These are phyloP conservation scores for Termitomyces sp. DNA, from an alignment of 768 basidiomycete genomes.

Conservation along the genomic window DNA sequence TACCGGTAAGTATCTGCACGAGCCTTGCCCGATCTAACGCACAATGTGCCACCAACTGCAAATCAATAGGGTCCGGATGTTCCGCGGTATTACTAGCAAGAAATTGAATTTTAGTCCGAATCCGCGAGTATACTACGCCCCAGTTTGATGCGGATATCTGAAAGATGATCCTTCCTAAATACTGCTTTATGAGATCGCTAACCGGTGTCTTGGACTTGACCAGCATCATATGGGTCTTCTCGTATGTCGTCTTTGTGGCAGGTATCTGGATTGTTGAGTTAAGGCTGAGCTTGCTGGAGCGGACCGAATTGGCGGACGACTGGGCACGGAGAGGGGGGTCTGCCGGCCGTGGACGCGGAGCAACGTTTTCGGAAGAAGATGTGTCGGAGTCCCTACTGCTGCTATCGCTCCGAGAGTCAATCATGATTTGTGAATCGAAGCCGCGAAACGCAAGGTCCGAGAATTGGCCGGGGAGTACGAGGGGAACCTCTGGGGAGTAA, in stretches of 20 bases:
- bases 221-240: constrained; percentile 59
- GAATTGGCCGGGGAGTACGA: constrained; percentile 52
- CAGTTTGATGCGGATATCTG: constrained; percentile 88
- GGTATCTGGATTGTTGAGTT: constrained; percentile 37
- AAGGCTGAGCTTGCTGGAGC: constrained; percentile 30
- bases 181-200: constrained; percentile 61
- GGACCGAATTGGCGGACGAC: constrained; percentile 37
- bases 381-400: constrained; percentile 9
- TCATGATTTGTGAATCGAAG: constrained; percentile 50
- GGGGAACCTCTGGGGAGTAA: constrained; percentile 46
- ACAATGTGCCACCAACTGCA: constrained; percentile 75
- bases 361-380: constrained; percentile 4
- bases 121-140: constrained; percentile 65
- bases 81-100: constrained; percentile 44
- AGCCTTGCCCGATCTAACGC: constrained; percentile 68
- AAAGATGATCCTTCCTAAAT: constrained; percentile 75
- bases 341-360: neutral
- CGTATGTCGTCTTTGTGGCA: constrained; percentile 39
- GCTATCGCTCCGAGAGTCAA: constrained; percentile 22
- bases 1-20: constrained; percentile 66
- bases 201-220: constrained; percentile 50
- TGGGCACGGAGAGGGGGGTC: constrained; percentile 30
- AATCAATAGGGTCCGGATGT: constrained; percentile 62
- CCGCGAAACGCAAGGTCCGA: constrained; percentile 67
- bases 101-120: constrained; percentile 63